These are phyloP conservation scores for Scheffersomyces quercinus DNA, from an alignment of 1,139 yeast species.

Conservation along the genomic window DNA sequence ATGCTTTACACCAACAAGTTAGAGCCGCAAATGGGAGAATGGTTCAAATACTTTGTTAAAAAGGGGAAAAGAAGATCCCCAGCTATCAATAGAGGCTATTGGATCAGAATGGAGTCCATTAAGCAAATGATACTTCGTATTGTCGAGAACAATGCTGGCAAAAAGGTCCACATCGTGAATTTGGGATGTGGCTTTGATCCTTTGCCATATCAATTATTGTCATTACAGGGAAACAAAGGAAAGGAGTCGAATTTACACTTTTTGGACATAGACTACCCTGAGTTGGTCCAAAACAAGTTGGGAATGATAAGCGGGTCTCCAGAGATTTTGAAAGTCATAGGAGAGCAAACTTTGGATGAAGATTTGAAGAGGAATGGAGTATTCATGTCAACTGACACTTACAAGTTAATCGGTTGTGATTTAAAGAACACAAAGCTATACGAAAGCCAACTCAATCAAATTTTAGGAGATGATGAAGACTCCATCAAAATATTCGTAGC, in stretches of 20 bases:
- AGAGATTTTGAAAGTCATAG: conserved; percentile 51
- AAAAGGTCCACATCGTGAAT: conserved; percentile 52
- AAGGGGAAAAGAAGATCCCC: conserved; percentile 74
- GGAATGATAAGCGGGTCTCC: conserved; percentile 48
- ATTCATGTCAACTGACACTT: conserved; percentile 44
- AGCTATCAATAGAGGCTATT: conserved; percentile 79
- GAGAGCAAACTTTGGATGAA: conserved; percentile 19
- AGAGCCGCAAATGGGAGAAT: conserved; percentile 33
- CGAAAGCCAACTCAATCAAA: conserved; percentile 29
- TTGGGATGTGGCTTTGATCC: conserved; percentile 86
- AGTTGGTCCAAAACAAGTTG: conserved; percentile 55
- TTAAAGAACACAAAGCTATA: conserved; percentile 52
- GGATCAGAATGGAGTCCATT: conserved; percentile 78
- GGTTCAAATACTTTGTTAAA: conserved; percentile 66
- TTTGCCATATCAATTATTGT: conserved; percentile 65
- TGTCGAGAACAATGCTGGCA: conserved; percentile 21
- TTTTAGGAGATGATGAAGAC: conserved; percentile 21
- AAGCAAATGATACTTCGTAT: conserved; percentile 52
- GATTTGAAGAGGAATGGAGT: conserved; percentile 18
- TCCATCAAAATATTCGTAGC: conserved; percentile 65
- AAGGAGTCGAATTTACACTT: conserved; percentile 40
- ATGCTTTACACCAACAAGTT: conserved; percentile 51
- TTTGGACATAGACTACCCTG: conserved; percentile 77
- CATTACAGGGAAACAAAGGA: conserved; percentile 16
- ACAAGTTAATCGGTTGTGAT: conserved; percentile 72